Percentiles rank a stretch among this genome's conserved stretches.
These are phyloP conservation scores for Zymoseptoria tritici DNA, from an alignment of 2,329 filamentous ascomycete genomes.

Conservation along the genomic window DNA sequence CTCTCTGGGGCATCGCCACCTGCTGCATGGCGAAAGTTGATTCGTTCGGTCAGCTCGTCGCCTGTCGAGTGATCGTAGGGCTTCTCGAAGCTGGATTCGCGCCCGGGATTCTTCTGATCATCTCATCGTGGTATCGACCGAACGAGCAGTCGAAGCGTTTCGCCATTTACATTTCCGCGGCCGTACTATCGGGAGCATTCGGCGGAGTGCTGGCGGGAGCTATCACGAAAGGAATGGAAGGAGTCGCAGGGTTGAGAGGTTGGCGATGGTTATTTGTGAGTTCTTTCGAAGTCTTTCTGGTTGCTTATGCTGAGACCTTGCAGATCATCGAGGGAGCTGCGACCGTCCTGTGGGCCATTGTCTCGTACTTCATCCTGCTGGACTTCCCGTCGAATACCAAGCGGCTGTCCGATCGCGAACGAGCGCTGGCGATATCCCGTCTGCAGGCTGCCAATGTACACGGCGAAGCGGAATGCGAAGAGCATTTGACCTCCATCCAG, in stretches of 20 bases:
- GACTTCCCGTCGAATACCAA: slow-evolving; percentile 44
- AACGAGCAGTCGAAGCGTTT: slow-evolving; percentile 52
- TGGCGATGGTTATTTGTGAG: slow-evolving; percentile 39
- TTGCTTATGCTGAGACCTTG: neutral
- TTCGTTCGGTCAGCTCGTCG: slow-evolving; percentile 43
- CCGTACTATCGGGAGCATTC: slow-evolving; percentile 49
- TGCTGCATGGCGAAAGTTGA: slow-evolving; percentile 46
- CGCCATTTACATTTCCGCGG: slow-evolving; percentile 52
- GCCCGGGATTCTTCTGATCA: slow-evolving; percentile 47
- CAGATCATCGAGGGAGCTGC: slow-evolving; percentile 33
- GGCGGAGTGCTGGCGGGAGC: slow-evolving; percentile 36
- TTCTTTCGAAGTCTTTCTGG: neutral
- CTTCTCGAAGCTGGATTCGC: slow-evolving; percentile 50
- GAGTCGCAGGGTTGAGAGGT: slow-evolving; percentile 28
- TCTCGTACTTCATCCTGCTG: slow-evolving; percentile 41
- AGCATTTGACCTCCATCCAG: slow-evolving; percentile 31
- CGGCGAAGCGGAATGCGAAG: slow-evolving; percentile 26
- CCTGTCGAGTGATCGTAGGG: slow-evolving; percentile 49
- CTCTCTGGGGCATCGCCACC: slow-evolving; percentile 43
- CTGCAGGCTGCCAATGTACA: slow-evolving; percentile 39
- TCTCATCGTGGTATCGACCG: slow-evolving; percentile 54
- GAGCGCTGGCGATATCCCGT: slow-evolving; percentile 38
- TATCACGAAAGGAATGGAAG: slow-evolving; percentile 31
- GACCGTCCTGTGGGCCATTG: slow-evolving; percentile 40
- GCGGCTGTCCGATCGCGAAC: slow-evolving; percentile 36